Base-by-base conservation (phyloP, 768 basidiomycete species). In the Collybia sp. region DNA sequence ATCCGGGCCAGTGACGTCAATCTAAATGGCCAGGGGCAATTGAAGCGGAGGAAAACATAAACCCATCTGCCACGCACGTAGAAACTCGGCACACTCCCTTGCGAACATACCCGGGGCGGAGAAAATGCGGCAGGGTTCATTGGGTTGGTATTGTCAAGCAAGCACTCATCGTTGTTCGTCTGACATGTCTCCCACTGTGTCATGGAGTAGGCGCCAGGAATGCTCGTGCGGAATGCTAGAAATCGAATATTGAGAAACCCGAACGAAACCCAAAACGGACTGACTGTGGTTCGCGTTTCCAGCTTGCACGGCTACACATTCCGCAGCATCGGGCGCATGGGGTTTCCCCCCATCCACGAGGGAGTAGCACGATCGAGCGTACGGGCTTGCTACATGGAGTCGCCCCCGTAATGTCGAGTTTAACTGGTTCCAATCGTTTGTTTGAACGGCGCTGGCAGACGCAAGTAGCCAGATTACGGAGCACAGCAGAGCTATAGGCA, bases 1-100 rank as follows among this genome's bases (percentile, higher is more conserved):
- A 5, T 45, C 42, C 1, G 61, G 60, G 0, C 59, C 61, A 3
- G 67, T 59, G 0, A 69, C 71, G 45, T 75, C 69, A 3, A 72
- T 37, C 35, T 37, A 18, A 10, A 10, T n/a, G 17, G 17, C 35
- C n/a, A n/a, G n/a, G 25, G 25, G 25, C 8, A 8, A 25, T 25
- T 25, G 8, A 8, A 25, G 25, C 25, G 25, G 25, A 25, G 8
- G 25, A 3, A 8, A 8, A 25, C 8, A 8, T 25, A 8, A 25
- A 25, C 25, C 25, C 25, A 25, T 8, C 25, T 25, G 25, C 25
- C 25, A 18, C 35, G 13, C 10, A 37, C 35, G 10, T n/a, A 37
- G 35, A n/a, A 37, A 18, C 10, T 18, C 35, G 35, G 35, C n/a
- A 37, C 17, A 10, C 35, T 37, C 17, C 35, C 35, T n/a, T 37